A percentile compares a stretch with the other conserved stretches of the same genome.
Evolutionary conservation across 2,329 filamentous ascomycete species (phyloP).

Genomic region (Sporothrix mexicana): DNA sequence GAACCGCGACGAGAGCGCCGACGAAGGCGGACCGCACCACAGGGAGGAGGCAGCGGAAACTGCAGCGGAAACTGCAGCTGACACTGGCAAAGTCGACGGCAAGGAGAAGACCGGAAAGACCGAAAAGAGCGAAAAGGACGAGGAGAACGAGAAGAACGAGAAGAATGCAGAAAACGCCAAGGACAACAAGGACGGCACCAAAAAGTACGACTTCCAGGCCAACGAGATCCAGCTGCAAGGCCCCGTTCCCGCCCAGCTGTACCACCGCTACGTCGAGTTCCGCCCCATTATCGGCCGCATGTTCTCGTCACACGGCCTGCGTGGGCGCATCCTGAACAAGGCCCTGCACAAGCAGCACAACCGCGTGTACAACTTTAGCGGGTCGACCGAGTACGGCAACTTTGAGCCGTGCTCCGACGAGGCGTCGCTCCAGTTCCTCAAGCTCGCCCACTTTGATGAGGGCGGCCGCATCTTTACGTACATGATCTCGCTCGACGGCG

Average conservation of each 20-base stretch:
- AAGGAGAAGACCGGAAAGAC: conserved; percentile 43
- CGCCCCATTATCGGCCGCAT: conserved; percentile 87
- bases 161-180: neutral
- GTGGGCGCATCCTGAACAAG: conserved; percentile 80
- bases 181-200: neutral
- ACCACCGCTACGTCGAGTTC: conserved; percentile 94
- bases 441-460: conserved; percentile 84
- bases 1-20: conserved; percentile 62
- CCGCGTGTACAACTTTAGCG: conserved; percentile 87
- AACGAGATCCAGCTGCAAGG: conserved; percentile 88
- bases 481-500: conserved; percentile 82
- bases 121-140: conserved; percentile 43
- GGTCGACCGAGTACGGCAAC: conserved; percentile 72
- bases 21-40: conserved; percentile 44
- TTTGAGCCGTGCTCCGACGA: conserved; percentile 71
- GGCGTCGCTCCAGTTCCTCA: conserved; percentile 79
- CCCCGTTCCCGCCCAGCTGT: conserved; percentile 78
- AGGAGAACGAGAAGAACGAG: conserved; percentile 43
- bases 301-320: conserved; percentile 78
- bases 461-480: conserved; percentile 91
- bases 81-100: conserved; percentile 26
- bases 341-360: conserved; percentile 89
- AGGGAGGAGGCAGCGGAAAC: neutral
- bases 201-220: conserved; percentile 75
- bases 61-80: neutral